Evolutionary conservation across 169 alveolate species (phyloP).

Genomic region (Babesia bigemina): DNA sequence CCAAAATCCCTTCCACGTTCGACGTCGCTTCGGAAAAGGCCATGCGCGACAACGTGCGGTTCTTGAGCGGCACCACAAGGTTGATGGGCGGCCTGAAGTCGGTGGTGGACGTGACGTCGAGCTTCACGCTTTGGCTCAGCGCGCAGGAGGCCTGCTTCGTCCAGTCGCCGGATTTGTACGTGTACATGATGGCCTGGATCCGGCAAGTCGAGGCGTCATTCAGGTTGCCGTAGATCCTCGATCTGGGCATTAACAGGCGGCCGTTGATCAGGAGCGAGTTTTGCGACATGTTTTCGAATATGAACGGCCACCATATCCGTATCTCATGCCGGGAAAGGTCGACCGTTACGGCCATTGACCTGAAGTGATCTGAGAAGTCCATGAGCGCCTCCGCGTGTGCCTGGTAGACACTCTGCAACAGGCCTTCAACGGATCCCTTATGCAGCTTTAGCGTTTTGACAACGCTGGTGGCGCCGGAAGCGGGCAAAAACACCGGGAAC

Average conservation of each 20-base stretch:
- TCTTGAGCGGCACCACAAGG: slow-evolving; percentile 15
- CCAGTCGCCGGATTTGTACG: not conserved
- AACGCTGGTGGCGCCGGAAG: slow-evolving; percentile 13
- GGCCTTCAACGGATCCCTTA: slow-evolving; percentile 10
- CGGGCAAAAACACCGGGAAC: slow-evolving; percentile 19
- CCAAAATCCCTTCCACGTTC: slow-evolving; percentile 9
- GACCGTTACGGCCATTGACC: slow-evolving; percentile 35
- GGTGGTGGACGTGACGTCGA: slow-evolving; percentile 60
- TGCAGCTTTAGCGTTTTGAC: slow-evolving; percentile 1
- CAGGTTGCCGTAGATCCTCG: slow-evolving; percentile 32
- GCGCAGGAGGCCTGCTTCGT: slow-evolving; percentile 2
- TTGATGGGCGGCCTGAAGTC: slow-evolving; percentile 65
- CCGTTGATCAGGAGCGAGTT: slow-evolving; percentile 42
- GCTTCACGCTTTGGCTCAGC: slow-evolving; percentile 30
- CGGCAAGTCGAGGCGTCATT: slow-evolving; percentile 51
- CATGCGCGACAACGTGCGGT: not conserved
- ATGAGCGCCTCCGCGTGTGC: not conserved
- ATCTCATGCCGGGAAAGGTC: slow-evolving; percentile 45
- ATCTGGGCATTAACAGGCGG: slow-evolving; percentile 34
- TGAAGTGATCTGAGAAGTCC: slow-evolving; percentile 37
- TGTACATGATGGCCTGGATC: slow-evolving; percentile 39
- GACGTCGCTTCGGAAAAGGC: not conserved
- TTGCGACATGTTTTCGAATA: slow-evolving; percentile 57
- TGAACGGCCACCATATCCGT: slow-evolving; percentile 63
- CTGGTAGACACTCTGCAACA: not conserved